Evolutionary conservation across 2,329 filamentous ascomycete genomes (phyloP).

Genomic region (Scedosporium minutisporum): DNA sequence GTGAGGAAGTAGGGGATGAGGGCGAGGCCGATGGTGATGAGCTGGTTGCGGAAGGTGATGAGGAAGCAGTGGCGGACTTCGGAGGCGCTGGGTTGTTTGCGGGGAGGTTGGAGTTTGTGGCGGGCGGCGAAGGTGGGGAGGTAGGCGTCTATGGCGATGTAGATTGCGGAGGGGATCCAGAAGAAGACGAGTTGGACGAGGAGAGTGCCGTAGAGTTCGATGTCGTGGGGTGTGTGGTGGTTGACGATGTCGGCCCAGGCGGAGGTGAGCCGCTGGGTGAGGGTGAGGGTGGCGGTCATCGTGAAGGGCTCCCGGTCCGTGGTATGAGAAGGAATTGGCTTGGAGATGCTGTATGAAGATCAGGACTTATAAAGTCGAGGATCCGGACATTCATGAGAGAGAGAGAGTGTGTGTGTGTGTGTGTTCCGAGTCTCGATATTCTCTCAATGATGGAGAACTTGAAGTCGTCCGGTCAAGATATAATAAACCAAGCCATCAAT

Average conservation of each 20-base stretch:
- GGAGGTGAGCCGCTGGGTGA: not conserved
- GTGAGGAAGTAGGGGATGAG: slow-evolving; percentile 13
- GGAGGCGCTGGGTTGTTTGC: slow-evolving; percentile 33
- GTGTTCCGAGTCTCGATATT: too few relatives aligned
- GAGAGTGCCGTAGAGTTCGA: slow-evolving; percentile 32
- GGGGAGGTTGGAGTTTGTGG: slow-evolving; percentile 45
- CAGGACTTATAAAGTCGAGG: not conserved
- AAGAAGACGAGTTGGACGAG: slow-evolving; percentile 32
- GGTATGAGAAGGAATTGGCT: not conserved
- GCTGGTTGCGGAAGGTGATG: slow-evolving; percentile 38
- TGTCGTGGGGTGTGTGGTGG: slow-evolving; percentile 18
- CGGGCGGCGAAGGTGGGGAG: slow-evolving; percentile 36
- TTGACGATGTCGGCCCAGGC: slow-evolving; percentile 15
- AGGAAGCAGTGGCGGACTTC: slow-evolving; percentile 34
- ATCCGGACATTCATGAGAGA: not conserved
- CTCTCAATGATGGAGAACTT: too few relatives aligned
- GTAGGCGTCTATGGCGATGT: slow-evolving; percentile 30
- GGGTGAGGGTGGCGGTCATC: not conserved
- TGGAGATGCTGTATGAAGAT: not conserved
- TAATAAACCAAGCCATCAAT: too few relatives aligned
- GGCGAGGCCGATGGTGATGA: slow-evolving; percentile 26
- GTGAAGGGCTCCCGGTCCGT: not conserved
- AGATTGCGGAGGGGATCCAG: slow-evolving; percentile 33
- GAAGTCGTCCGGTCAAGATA: too few relatives aligned
- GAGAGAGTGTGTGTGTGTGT: too few relatives aligned